These are phyloP conservation scores for Juglanconis juglandina DNA, from an alignment of 2,329 filamentous ascomycete genomes.

Conservation along the genomic window DNA sequence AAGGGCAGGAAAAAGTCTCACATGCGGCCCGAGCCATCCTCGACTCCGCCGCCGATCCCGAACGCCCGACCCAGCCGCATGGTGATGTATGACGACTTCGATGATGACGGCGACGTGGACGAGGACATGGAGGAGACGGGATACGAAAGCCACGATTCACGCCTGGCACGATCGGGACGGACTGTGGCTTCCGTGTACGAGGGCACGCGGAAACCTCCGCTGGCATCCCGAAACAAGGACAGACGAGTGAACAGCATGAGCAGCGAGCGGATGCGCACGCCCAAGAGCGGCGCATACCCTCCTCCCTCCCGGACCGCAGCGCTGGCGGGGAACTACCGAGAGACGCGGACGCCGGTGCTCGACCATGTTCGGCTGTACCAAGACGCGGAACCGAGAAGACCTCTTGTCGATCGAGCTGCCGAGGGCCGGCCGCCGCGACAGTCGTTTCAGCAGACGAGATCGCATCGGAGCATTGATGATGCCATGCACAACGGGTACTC, in stretches of 20 bases:
- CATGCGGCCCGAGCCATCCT: not conserved
- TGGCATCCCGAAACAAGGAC: not conserved
- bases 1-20: not conserved
- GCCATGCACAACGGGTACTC: constrained; percentile 9
- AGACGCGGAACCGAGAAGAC: constrained; percentile 7
- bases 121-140: not conserved
- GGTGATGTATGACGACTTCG: constrained; percentile 9
- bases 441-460: not conserved
- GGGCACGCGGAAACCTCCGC: not conserved
- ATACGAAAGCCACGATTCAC: not conserved
- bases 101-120: not conserved
- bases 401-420: not conserved
- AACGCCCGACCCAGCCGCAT: constrained; percentile 1
- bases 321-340: not conserved
- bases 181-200: not conserved
- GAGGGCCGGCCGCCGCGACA: not conserved
- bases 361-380: constrained; percentile 10
- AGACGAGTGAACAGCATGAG: constrained; percentile 1
- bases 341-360: constrained; percentile 9
- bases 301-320: not conserved
- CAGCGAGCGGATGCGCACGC: constrained; percentile 1
- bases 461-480: constrained; percentile 3
- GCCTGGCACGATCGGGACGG: not conserved
- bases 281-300: not conserved
- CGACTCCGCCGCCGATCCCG: constrained; percentile 10